Percentiles rank a stretch among this genome's conserved stretches.
Conservation (phyloP, 1,284 basidiomycete species). For the Pseudozyma hubeiensis region DNA sequence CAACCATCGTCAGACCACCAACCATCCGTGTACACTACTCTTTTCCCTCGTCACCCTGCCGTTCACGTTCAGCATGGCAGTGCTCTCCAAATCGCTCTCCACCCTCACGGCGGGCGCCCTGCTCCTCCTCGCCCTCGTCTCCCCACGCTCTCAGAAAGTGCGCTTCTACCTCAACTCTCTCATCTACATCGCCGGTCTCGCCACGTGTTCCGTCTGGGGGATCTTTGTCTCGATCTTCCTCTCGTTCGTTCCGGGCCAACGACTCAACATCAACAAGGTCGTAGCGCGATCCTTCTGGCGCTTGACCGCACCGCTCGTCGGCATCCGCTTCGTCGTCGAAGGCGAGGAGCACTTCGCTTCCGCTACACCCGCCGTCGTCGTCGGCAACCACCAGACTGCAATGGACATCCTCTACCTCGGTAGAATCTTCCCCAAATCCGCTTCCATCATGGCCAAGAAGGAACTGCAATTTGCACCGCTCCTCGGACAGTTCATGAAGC, state of each 20-base stretch:
- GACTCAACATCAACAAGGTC: constrained; percentile 85
- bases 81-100: constrained; percentile 48
- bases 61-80: constrained; percentile 45
- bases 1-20: not conserved
- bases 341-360: constrained; percentile 81
- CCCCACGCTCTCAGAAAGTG: constrained; percentile 55
- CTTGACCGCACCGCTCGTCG: constrained; percentile 77
- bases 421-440: constrained; percentile 83
- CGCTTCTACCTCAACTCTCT: constrained; percentile 62
- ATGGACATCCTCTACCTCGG: constrained; percentile 75
- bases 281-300: constrained; percentile 87
- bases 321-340: constrained; percentile 81
- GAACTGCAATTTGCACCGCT: constrained; percentile 86
- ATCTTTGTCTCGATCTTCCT: constrained; percentile 79
- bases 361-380: constrained; percentile 78
- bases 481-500: constrained; percentile 87
- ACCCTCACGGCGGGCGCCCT: constrained; percentile 52
- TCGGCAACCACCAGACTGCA: constrained; percentile 86
- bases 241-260: constrained; percentile 76
- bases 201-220: constrained; percentile 81
- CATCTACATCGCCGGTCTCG: constrained; percentile 81
- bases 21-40: not conserved
- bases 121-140: constrained; percentile 55
- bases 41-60: not conserved
- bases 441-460: constrained; percentile 93